Conservation (phyloP, 345 rosid species). For the Gossypium raimondii region DNA sequence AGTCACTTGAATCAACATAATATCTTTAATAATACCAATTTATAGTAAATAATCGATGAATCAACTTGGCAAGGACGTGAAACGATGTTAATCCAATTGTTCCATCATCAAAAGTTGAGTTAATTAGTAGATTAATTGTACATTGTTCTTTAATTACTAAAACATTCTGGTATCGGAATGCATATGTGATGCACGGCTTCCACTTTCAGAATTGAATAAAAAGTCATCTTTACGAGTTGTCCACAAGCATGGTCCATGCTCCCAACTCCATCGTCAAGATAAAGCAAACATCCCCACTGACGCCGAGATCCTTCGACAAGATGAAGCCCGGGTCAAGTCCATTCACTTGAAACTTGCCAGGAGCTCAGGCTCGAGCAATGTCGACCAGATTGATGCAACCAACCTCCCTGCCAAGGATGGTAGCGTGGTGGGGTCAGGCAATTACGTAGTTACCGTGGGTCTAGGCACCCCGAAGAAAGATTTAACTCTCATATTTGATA, state of each 20-base stretch:
- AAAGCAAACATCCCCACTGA: slow-evolving; percentile 30
- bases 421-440: slow-evolving; percentile 42
- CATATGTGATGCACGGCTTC: background rate
- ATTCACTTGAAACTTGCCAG: slow-evolving; percentile 47
- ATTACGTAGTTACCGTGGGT: slow-evolving; percentile 53
- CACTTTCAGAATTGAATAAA: slow-evolving; percentile 25
- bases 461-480: slow-evolving; percentile 55
- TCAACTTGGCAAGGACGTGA: background rate
- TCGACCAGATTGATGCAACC: slow-evolving; percentile 26
- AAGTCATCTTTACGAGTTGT: slow-evolving; percentile 50
- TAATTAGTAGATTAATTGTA: background rate
- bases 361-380: slow-evolving; percentile 12
- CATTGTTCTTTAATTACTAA: background rate
- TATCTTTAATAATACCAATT: background rate
- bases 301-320: slow-evolving; percentile 46
- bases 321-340: slow-evolving; percentile 55
- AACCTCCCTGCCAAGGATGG: slow-evolving; percentile 62
- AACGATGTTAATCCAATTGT: background rate
- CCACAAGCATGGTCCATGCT: slow-evolving; percentile 75
- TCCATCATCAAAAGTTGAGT: background rate
- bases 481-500: slow-evolving; percentile 49
- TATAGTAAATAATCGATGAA: background rate
- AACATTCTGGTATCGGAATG: background rate
- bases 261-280: slow-evolving; percentile 14
- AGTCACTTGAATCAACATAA: background rate